These are phyloP conservation scores for Ceratobasidium sp. DNA, from an alignment of 1,284 basidiomycete genomes.

Conservation along the genomic window DNA sequence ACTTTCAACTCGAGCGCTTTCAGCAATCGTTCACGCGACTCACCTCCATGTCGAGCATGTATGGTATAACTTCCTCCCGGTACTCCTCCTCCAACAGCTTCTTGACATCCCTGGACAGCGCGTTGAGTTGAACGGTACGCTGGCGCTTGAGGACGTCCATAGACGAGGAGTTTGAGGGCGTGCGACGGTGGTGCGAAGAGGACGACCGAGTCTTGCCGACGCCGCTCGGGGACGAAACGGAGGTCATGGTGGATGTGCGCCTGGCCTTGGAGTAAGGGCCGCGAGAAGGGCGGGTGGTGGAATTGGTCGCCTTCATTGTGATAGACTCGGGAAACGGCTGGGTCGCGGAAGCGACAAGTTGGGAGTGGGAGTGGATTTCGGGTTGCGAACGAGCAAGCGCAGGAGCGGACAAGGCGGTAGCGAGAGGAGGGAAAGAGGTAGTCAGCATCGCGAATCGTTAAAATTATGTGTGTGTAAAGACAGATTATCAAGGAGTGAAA, in stretches of 20 bases:
- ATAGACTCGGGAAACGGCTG: conserved; percentile 27
- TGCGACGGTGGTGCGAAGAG: conserved; percentile 29
- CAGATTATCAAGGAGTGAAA: conserved; percentile 36
- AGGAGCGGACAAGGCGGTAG: conserved; percentile 24
- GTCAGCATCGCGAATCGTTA: conserved; percentile 40
- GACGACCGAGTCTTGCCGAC: conserved; percentile 34
- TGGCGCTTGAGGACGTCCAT: conserved; percentile 45
- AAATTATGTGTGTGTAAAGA: conserved; percentile 40
- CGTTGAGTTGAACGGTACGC: conserved; percentile 48
- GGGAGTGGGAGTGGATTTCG: neutral
- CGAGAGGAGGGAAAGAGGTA: conserved; percentile 21
- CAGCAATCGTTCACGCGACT: conserved; percentile 55
- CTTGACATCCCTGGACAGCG: conserved; percentile 55
- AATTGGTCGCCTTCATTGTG: conserved; percentile 38
- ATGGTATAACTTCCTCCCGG: conserved; percentile 87
- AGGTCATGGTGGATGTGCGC: conserved; percentile 32
- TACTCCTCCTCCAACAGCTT: conserved; percentile 88
- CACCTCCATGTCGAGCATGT: conserved; percentile 99
- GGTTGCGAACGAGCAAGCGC: conserved; percentile 8
- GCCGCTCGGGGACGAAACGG: conserved; percentile 39
- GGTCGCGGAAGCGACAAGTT: conserved; percentile 28
- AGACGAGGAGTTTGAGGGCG: conserved; percentile 39
- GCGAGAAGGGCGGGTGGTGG: conserved; percentile 30
- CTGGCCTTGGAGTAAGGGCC: conserved; percentile 41
- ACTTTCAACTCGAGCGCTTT: conserved; percentile 45